phyloP scores from a whole-genome alignment of 768 basidiomycete genomes.

The Lactarius quietus region DNA sequence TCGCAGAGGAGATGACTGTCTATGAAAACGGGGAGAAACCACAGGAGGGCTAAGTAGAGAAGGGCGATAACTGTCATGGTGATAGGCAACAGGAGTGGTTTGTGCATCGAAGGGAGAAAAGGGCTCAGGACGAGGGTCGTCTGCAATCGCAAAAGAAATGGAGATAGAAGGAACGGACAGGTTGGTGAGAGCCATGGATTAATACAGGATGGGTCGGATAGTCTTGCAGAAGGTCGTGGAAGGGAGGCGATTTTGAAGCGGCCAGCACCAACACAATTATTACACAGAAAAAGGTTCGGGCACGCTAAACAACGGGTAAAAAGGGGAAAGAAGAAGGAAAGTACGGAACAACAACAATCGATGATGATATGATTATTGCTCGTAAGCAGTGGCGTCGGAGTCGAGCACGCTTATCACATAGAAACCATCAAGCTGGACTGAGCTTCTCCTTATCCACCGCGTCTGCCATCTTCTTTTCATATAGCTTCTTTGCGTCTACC shows the following conservation, averaged over 20 bases:
- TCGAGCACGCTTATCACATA: neutral
- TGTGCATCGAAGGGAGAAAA: constrained; percentile 56
- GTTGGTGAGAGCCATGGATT: constrained; percentile 33
- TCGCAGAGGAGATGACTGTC: constrained; percentile 50
- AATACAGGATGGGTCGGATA: constrained; percentile 26
- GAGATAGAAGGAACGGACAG: constrained; percentile 61
- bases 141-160: constrained; percentile 65
- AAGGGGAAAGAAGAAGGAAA: constrained; percentile 29
- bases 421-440: constrained; percentile 18
- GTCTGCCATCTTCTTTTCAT: constrained; percentile 60
- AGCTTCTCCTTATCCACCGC: constrained; percentile 38
- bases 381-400: neutral
- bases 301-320: constrained; percentile 30
- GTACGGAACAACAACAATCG: constrained; percentile 12
- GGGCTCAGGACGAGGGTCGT: constrained; percentile 48
- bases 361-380: neutral
- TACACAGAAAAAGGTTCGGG: constrained; percentile 18
- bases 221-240: neutral
- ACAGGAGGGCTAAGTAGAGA: constrained; percentile 53
- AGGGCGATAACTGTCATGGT: constrained; percentile 54
- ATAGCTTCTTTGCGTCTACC: constrained; percentile 83
- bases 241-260: constrained; percentile 29
- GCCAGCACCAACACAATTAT: constrained; percentile 36
- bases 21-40: constrained; percentile 38
- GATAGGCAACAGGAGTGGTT: constrained; percentile 30